These are phyloP conservation scores for Saccharomyces pastorianus DNA, from an alignment of 1,139 yeast species.

Conservation along the genomic window DNA sequence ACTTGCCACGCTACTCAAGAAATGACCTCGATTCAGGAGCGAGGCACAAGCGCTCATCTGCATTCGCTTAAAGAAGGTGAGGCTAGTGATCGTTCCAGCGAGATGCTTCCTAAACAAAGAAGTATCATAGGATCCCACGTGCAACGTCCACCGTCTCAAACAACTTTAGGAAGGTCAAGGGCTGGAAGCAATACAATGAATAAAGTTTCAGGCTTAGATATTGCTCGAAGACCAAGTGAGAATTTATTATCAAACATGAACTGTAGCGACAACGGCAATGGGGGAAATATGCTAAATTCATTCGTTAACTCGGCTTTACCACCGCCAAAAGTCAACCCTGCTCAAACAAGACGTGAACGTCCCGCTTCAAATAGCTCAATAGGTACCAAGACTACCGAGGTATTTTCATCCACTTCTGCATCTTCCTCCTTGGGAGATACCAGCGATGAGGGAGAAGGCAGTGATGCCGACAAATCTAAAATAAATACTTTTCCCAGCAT, in stretches of 20 bases:
- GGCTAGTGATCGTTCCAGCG: neutral
- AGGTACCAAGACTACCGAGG: slow-evolving; percentile 24
- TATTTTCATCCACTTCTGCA: slow-evolving; percentile 20
- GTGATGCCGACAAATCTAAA: slow-evolving; percentile 4
- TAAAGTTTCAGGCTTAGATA: slow-evolving; percentile 23
- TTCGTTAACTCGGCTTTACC: slow-evolving; percentile 1
- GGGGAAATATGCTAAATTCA: slow-evolving; percentile 3
- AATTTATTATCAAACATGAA: slow-evolving; percentile 21
- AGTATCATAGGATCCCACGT: neutral
- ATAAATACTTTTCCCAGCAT: slow-evolving; percentile 3
- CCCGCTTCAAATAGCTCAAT: slow-evolving; percentile 31
- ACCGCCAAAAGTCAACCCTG: slow-evolving; percentile 18
- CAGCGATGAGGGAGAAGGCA: slow-evolving; percentile 1
- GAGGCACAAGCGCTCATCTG: neutral
- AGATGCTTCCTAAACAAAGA: neutral
- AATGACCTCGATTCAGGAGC: neutral
- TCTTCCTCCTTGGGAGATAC: slow-evolving; percentile 11
- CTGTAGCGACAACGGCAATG: slow-evolving; percentile 1
- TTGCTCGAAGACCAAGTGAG: slow-evolving; percentile 31
- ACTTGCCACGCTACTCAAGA: neutral
- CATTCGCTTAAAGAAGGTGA: neutral
- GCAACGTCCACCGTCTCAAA: neutral
- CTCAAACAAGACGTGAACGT: slow-evolving; percentile 16
- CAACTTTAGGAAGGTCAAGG: neutral
- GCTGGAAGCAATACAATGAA: slow-evolving; percentile 2